Conservation (phyloP, 2,329 filamentous ascomycete species). For the Rasamsonia emersonii region DNA sequence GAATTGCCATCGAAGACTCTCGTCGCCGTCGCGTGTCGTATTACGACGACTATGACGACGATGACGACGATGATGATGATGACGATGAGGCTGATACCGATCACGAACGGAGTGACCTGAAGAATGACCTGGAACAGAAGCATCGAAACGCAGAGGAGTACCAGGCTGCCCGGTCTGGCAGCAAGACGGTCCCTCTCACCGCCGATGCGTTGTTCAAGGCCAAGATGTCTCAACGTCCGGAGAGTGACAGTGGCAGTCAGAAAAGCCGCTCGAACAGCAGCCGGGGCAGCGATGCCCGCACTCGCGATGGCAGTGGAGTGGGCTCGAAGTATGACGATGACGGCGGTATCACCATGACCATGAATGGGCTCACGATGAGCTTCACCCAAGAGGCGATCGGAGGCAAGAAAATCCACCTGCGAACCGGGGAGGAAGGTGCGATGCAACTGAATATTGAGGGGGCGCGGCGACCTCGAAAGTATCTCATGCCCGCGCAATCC, state of each 20-base stretch:
- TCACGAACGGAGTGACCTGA: not conserved
- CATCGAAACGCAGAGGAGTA: constrained; percentile 31
- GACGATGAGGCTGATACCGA: too few relatives aligned
- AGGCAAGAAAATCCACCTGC: constrained; percentile 31
- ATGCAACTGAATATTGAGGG: constrained; percentile 32
- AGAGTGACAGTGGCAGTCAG: constrained; percentile 33
- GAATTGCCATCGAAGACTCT: constrained; percentile 25
- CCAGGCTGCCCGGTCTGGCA: constrained; percentile 24
- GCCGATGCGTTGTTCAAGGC: constrained; percentile 25
- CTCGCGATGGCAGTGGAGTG: constrained; percentile 23
- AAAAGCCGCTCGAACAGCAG: constrained; percentile 35
- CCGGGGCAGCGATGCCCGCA: constrained; percentile 28
- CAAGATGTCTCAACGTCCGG: constrained; percentile 20
- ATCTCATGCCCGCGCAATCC: constrained; percentile 24
- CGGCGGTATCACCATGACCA: constrained; percentile 30
- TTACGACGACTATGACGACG: constrained; percentile 19
- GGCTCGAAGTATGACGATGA: constrained; percentile 27
- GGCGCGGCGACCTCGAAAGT: constrained; percentile 27
- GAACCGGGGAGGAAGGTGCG: constrained; percentile 28
- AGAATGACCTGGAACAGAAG: constrained; percentile 26
- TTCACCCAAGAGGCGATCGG: constrained; percentile 28
- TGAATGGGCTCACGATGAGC: constrained; percentile 33
- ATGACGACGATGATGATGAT: constrained; percentile 10
- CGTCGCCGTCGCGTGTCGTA: constrained; percentile 26
- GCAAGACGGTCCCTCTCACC: constrained; percentile 22